Evolutionary conservation across 1,139 yeast species (phyloP), one percentile per base, ranked within the genome.

Genomic region (Scheffersomyces lignicola): DNA sequence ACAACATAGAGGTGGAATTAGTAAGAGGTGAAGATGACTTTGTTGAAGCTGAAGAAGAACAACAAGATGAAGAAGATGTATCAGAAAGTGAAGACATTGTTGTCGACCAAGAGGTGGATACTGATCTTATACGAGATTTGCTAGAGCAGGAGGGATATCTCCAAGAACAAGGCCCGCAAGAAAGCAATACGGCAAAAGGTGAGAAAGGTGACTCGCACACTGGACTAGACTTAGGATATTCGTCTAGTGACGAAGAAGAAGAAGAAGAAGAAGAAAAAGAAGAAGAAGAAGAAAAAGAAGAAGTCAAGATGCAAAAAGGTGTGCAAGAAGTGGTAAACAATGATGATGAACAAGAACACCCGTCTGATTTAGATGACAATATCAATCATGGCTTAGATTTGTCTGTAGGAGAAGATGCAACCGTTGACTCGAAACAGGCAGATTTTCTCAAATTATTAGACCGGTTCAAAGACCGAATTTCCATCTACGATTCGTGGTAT

Each of bases 401-500:
- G 13, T 40, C 51, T 1, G 4, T 55, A 2, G 48, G 53, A 9
- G 33, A 24, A 18, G 40, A 38, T 2, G n/a, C 5, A 5, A 30
- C 23, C 4, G 32, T 20, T 12, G 31, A 20, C 2, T 11, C 33
- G 5, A 22, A 25, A 25, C 34, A 32, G n/a, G 24, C 31, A 3
- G 56, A 47, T 2, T 63, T 63, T 39, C 37, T 39, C 4, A 29
- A 33, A 2, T 48, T 69, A 13, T 52, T 70, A 5, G 56, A 60
- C 20, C 28, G 38, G 5, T 49, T 51, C 34, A 41, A 51, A 25
- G 41, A 49, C 16, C 41, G 43, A 24, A 61, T 69, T 14, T 61
- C 69, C 4, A 33, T 51, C 16, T 64, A 54, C 43, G 68, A 68
- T 29, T 60, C 71, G 3, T 70, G 74, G 70, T 52, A 53, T 33